These are phyloP conservation scores for Halophytophthora batemanensis DNA, from an alignment of 352 stramenopile genomes.

Conservation along the genomic window DNA sequence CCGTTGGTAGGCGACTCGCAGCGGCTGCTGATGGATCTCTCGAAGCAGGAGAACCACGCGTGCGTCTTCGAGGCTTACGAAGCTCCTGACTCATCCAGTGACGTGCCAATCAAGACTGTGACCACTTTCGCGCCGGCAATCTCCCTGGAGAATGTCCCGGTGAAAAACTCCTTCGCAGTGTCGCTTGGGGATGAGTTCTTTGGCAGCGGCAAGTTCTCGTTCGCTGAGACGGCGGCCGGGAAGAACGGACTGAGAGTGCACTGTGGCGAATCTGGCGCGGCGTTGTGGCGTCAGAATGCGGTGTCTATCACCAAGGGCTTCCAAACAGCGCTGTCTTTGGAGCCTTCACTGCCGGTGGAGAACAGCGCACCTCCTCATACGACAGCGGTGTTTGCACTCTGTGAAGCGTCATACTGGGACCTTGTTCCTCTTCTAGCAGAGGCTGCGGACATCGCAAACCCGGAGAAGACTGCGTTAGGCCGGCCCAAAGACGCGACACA, in stretches of 20 bases:
- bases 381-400: conserved; percentile 56
- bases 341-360: conserved; percentile 2
- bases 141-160: conserved; percentile 27
- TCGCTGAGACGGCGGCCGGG: conserved; percentile 19
- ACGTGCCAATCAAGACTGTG: conserved; percentile 13
- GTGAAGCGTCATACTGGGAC: conserved; percentile 71
- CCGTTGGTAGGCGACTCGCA: conserved; percentile 64
- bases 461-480: not conserved
- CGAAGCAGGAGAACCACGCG: conserved; percentile 71
- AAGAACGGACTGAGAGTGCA: conserved; percentile 27
- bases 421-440: conserved; percentile 51
- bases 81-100: conserved; percentile 18
- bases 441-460: conserved; percentile 31
- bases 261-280: conserved; percentile 20
- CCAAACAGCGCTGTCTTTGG: conserved; percentile 39
- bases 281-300: conserved; percentile 53
- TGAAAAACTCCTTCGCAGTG: conserved; percentile 38
- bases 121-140: conserved; percentile 29
- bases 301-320: conserved; percentile 49
- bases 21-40: conserved; percentile 66
- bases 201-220: conserved; percentile 36
- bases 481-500: conserved; percentile 7
- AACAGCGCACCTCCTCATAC: conserved; percentile 13
- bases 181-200: conserved; percentile 40
- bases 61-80: conserved; percentile 51